Conservation (phyloP, 1,284 basidiomycete species). For the Meripilus lineatus region DNA sequence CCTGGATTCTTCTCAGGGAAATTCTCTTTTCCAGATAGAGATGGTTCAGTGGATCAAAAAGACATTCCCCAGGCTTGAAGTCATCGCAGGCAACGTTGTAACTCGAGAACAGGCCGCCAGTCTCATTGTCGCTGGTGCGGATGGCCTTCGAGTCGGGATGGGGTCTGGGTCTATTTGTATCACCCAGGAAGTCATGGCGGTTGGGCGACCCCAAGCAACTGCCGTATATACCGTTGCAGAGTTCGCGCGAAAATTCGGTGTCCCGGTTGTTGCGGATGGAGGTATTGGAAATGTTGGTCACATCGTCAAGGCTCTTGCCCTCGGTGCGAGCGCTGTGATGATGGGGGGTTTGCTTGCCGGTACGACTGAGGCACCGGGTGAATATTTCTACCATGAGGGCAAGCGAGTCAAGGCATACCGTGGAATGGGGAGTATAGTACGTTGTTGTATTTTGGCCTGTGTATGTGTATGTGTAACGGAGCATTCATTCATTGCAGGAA, state of each 20-base stretch:
- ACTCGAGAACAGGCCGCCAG: conserved; percentile 96
- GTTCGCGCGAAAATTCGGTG: conserved; percentile 90
- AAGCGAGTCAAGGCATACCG: conserved; percentile 99
- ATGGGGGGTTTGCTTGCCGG: conserved; percentile 97
- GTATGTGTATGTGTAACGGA: background rate
- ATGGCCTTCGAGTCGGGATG: conserved; percentile 95
- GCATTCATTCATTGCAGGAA: conserved; percentile 39
- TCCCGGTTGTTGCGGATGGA: conserved; percentile 98
- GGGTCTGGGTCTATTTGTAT: conserved; percentile 98
- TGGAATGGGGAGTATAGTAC: conserved; percentile 88
- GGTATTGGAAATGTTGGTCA: conserved; percentile 96
- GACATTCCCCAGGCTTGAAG: conserved; percentile 81
- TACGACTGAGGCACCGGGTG: conserved; percentile 95
- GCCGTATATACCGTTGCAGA: conserved; percentile 95
- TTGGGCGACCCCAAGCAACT: conserved; percentile 95
- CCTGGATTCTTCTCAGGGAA: conserved; percentile 96
- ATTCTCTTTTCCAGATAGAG: conserved; percentile 91
- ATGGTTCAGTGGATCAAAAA: conserved; percentile 95
- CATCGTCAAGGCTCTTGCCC: conserved; percentile 92
- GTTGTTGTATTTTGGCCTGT: conserved; percentile 11
- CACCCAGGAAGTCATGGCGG: conserved; percentile 99
- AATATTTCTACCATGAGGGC: conserved; percentile 99
- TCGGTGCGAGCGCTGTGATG: conserved; percentile 97
- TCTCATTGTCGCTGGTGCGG: conserved; percentile 92
- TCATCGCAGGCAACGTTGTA: conserved; percentile 97